A percentile compares a stretch with the other conserved stretches of the same genome.
Conservation (phyloP, 2,329 filamentous ascomycete genomes). For the Exophiala sp. region DNA sequence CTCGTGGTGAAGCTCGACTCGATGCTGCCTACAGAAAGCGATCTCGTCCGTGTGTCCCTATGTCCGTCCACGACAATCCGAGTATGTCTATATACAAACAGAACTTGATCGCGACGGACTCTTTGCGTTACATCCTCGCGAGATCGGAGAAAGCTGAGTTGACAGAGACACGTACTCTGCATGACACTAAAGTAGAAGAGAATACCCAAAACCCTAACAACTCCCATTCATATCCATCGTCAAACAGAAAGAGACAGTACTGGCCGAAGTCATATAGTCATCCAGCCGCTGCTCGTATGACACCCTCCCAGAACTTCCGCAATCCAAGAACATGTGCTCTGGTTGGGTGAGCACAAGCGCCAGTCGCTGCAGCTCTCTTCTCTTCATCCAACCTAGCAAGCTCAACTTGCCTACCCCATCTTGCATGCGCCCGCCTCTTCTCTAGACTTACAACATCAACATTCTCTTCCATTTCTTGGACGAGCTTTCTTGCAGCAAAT, state of each 20-base stretch:
- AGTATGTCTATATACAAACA: too few relatives aligned
- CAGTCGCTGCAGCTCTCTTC: slow-evolving; percentile 14
- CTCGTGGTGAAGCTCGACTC: too few relatives aligned
- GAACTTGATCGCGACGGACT: too few relatives aligned
- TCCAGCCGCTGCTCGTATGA: slow-evolving; percentile 37
- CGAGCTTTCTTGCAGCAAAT: slow-evolving; percentile 22
- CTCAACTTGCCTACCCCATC: slow-evolving; percentile 25
- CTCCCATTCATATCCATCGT: neutral
- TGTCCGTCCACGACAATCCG: too few relatives aligned
- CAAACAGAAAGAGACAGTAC: neutral
- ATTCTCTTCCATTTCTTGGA: slow-evolving; percentile 16
- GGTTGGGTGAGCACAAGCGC: slow-evolving; percentile 30
- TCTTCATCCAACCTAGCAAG: slow-evolving; percentile 21
- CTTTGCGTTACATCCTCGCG: neutral
- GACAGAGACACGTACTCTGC: neutral
- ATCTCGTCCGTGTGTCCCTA: too few relatives aligned
- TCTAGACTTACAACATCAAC: slow-evolving; percentile 17
- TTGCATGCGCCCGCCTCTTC: slow-evolving; percentile 22
- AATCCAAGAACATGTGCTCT: slow-evolving; percentile 52
- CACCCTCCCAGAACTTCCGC: slow-evolving; percentile 60
- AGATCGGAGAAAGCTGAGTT: neutral
- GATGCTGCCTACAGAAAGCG: too few relatives aligned
- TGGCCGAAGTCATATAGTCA: slow-evolving; percentile 6
- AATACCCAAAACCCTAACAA: neutral
- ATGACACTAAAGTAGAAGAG: neutral